Evolutionary conservation across 129 eudicot species (phyloP), one percentile per base, ranked within the genome.

Genomic region (Centaurea solstitialis): DNA sequence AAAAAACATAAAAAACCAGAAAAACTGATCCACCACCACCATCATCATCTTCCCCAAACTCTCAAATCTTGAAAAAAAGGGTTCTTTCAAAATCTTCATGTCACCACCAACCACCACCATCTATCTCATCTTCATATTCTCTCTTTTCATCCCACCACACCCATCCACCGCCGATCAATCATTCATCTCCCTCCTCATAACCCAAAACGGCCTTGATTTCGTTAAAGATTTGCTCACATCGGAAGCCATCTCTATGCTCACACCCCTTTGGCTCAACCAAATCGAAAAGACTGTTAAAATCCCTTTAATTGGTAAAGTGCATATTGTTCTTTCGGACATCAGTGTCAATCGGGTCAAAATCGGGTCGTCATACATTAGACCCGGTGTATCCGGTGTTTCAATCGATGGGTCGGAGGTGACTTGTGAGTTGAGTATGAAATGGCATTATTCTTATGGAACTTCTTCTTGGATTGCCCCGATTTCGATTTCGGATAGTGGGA

Each of bases 151-250:
- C 22, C 85, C 83, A 30, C 81, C 92, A 30, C 70, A 75, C 39
- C 73, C 82, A 26, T 21, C 75, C 73, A 43, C 84, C 47, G 82
- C 72, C 35, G 87, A 84, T 73, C 83, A 81, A 53, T 87, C 94
- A 13, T 86, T 75, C 73, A 86, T 86, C 62, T 86, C 92, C 18
- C 41, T 86, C 4, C 87, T 90, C 62, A 84, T 90, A 45, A 75
- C 92, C 86, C 86, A 85, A 82, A 82, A 33, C 41, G 94, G 94
- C 67, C 90, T 90, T 72, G 62, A 86, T 80, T 90, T 90, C 76
- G 65, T 77, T 81, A 90, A 86, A 73, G 81, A 90, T 67, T 67
- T 86, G 71, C 85, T 90, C 35, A 35, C 86, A 4, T 69, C 79
- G 40, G 77, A 86, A 77, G 87, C 94, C 6, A 62, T 90, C 18